Base-by-base conservation (phyloP, 2,329 filamentous ascomycete species). In the Bipolaris zeicola region DNA sequence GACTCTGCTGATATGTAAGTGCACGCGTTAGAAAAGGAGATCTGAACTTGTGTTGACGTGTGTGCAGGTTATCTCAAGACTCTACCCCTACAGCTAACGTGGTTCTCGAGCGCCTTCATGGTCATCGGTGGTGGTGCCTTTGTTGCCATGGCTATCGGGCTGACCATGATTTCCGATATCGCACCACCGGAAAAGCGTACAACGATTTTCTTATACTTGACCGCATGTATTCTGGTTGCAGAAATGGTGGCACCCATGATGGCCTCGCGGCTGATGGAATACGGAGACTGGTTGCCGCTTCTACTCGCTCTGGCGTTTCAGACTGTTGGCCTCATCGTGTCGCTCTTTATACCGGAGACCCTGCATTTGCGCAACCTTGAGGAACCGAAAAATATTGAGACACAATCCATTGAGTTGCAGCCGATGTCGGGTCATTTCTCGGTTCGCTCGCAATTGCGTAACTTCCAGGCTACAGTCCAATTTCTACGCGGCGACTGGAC, bases 161-260 rank as follows among this genome's bases (percentile, higher is more conserved):
- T 80, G 66, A 82, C 81, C 6, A 82, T 83, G 78, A 75, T 83
- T 61, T 75, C 80, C 0, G 81, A 83, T 62, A 77, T 83, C n/a
- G 78, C 77, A 6, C 79, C 76, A 1, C 75, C 80, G 3, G 76
- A 78, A 18, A 76, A 79, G 65, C 75, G 80, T 18, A 69, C 61
- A 6, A 63, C 66, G 24, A 61, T 75, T 13, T 73, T 71, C 39
- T 58, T 69, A 7, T 69, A 65, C 54, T 45, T 72, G 28, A 67
- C 64, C 36, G 71, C 67, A 50, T 70, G 52, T 54, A 71, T 67
- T 60, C 73, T 75, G 20, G 46, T 74, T 5, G 68, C 70, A 0
- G 73, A 76, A 47, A 66, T 75, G 49, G 39, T 70, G n/a, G 71
- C 72, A 13, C 73, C 73, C 0, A 65, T 74, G n/a, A 59, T 75